These are phyloP conservation scores for Yamadazyma atmosphaerica DNA, from an alignment of 1,139 yeast species.

Conservation along the genomic window DNA sequence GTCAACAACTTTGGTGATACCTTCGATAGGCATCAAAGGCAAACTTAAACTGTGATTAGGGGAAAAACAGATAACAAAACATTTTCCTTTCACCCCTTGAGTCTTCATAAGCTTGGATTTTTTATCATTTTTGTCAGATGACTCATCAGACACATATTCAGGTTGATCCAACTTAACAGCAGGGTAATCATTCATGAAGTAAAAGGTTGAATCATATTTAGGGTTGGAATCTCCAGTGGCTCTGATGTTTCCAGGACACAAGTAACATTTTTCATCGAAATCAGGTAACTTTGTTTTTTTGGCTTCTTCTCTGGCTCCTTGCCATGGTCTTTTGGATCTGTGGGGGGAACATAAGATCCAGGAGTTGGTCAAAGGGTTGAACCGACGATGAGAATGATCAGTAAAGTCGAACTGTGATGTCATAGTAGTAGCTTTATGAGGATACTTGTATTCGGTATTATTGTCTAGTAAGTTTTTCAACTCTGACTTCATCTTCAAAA, in stretches of 20 bases:
- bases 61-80: slow-evolving; percentile 71
- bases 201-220: slow-evolving; percentile 54
- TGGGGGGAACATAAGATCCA: slow-evolving; percentile 78
- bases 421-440: slow-evolving; percentile 6
- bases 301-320: slow-evolving; percentile 66
- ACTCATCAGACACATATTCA: slow-evolving; percentile 26
- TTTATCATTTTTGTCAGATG: slow-evolving; percentile 20
- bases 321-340: slow-evolving; percentile 80
- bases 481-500: slow-evolving; percentile 17
- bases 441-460: slow-evolving; percentile 9
- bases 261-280: slow-evolving; percentile 67
- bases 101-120: slow-evolving; percentile 52
- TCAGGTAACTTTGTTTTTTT: slow-evolving; percentile 45
- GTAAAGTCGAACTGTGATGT: slow-evolving; percentile 41
- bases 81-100: slow-evolving; percentile 65
- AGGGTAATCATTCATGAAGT: slow-evolving; percentile 69
- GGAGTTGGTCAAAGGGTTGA: slow-evolving; percentile 61
- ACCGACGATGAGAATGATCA: slow-evolving; percentile 66
- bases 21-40: slow-evolving; percentile 55
- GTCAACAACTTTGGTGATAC: slow-evolving; percentile 48
- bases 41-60: slow-evolving; percentile 72
- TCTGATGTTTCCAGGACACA: slow-evolving; percentile 72
- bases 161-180: slow-evolving; percentile 67
- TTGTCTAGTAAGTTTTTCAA: slow-evolving; percentile 14
- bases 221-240: slow-evolving; percentile 69